phyloP scores from a whole-genome alignment of 225 moss, liverwort and hornwort genomes.

The Climacium dendroides region DNA sequence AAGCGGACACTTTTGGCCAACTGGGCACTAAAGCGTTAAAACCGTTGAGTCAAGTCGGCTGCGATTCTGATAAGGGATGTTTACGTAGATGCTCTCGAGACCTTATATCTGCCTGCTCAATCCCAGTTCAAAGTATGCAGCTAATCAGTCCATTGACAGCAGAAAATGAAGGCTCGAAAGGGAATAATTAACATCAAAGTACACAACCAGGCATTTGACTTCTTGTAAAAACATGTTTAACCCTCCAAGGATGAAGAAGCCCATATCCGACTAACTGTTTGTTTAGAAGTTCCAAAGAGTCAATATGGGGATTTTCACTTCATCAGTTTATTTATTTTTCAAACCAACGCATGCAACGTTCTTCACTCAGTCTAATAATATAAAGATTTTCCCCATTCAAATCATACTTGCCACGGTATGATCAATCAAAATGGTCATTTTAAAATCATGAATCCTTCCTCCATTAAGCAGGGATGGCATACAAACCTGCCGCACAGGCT shows the following conservation, averaged over 20 bases:
- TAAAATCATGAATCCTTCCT: background rate
- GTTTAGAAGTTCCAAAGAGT: background rate
- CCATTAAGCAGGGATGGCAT: background rate
- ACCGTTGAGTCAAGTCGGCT: background rate
- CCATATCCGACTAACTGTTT: background rate
- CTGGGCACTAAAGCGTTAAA: background rate
- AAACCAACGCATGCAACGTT: background rate
- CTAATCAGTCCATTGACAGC: background rate
- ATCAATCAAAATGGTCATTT: background rate
- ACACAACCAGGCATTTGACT: background rate
- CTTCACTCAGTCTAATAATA: background rate
- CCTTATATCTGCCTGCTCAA: slow-evolving; percentile 45
- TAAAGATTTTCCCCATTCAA: background rate
- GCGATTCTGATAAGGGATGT: slow-evolving; percentile 11
- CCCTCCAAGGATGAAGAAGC: background rate
- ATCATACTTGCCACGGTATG: background rate
- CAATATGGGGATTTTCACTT: background rate
- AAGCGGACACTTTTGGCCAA: background rate
- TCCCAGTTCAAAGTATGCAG: background rate
- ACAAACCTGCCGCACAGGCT: slow-evolving; percentile 90
- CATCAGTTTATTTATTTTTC: background rate
- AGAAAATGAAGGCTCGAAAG: background rate
- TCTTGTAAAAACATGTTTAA: background rate
- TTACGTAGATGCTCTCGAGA: slow-evolving; percentile 43
- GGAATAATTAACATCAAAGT: background rate